A percentile compares a stretch with the other conserved stretches of the same genome.
Conservation (phyloP, 1,139 yeast genomes). For the Lipomyces yarrowii region DNA sequence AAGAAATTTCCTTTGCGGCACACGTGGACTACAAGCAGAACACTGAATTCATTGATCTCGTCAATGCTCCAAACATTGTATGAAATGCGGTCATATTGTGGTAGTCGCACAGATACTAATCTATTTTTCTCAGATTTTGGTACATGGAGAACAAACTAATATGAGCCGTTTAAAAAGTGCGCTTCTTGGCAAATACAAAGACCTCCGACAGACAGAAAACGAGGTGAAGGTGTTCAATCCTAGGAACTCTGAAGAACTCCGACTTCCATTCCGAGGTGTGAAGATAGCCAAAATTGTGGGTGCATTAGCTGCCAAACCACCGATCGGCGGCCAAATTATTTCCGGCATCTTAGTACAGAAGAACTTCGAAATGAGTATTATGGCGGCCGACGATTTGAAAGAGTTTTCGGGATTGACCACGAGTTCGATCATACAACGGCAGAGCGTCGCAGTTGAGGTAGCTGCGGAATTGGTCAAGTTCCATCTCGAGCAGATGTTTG, state of each 20-base stretch:
- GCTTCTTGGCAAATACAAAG: slow-evolving; percentile 78
- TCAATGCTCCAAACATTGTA: slow-evolving; percentile 67
- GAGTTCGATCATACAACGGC: slow-evolving; percentile 80
- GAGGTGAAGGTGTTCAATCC: slow-evolving; percentile 96
- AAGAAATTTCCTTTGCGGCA: slow-evolving; percentile 97
- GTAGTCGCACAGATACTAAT: neutral
- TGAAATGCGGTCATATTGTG: neutral
- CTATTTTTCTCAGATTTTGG: slow-evolving; percentile 54
- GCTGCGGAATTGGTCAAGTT: slow-evolving; percentile 78
- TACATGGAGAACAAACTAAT: slow-evolving; percentile 97
- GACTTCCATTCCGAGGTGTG: slow-evolving; percentile 75
- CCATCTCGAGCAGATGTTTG: slow-evolving; percentile 97
- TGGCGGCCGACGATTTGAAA: slow-evolving; percentile 82
- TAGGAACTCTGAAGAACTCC: slow-evolving; percentile 80
- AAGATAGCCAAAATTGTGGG: slow-evolving; percentile 75
- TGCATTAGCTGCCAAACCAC: slow-evolving; percentile 36
- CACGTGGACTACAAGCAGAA: slow-evolving; percentile 97
- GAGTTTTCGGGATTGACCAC: slow-evolving; percentile 89
- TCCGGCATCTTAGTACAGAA: slow-evolving; percentile 92
- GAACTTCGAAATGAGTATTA: slow-evolving; percentile 82
- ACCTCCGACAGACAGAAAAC: slow-evolving; percentile 79
- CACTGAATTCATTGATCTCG: slow-evolving; percentile 83
- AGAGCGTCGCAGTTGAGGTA: slow-evolving; percentile 75
- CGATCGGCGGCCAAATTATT: slow-evolving; percentile 51
- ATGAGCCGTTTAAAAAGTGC: slow-evolving; percentile 98